Base-by-base conservation (phyloP, 306 rosid species). In the Trifolium repens region DNA sequence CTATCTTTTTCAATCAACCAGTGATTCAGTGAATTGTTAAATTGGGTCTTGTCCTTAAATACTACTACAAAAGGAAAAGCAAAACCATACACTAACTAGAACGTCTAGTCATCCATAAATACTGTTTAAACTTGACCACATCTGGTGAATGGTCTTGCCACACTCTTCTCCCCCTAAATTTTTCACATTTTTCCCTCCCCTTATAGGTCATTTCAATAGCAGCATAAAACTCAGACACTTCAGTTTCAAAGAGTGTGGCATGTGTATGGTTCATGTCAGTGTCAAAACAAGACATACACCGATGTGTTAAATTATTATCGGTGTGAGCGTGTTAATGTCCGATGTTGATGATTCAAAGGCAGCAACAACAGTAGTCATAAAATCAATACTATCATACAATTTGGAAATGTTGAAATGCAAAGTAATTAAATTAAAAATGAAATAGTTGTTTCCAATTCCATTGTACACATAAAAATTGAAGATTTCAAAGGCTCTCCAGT, bases 1-100 rank as follows among this genome's bases (percentile, higher is more conserved):
- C 83, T 73, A 75, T 71, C 85, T 44, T 87, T 89, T 84, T 84
- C 78, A 75, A 83, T 79, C 82, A 83, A 71, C 86, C 84, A 67
- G 68, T 73, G 83, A 71, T 42, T 67, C 79, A 78, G 87, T 71
- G 81, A 80, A 50, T 77, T 61, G 76, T 43, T 72, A 66, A 62
- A 68, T 81, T 54, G 75, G 73, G 84, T 76, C 89, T 76, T 71
- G 73, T 79, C 84, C 85, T 78, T 69, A 73, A 82, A 74, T 19
- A 37, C 76, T 77, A 39, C 83, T 80, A 76, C 86, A 74, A 79
- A 69, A 83, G 87, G 84, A 50, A 83, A 67, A 78, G 79, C 19
- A 37, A 67, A 62, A 47, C 68, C 5, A 79, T 80, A 37, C 86
- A 62, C 47, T 46, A 78, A 77, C 65, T 71, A 8, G 16, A 16